Evolutionary conservation across 2,329 filamentous ascomycete genomes (phyloP).

Genomic region (Chrysoporthe cubensis): DNA sequence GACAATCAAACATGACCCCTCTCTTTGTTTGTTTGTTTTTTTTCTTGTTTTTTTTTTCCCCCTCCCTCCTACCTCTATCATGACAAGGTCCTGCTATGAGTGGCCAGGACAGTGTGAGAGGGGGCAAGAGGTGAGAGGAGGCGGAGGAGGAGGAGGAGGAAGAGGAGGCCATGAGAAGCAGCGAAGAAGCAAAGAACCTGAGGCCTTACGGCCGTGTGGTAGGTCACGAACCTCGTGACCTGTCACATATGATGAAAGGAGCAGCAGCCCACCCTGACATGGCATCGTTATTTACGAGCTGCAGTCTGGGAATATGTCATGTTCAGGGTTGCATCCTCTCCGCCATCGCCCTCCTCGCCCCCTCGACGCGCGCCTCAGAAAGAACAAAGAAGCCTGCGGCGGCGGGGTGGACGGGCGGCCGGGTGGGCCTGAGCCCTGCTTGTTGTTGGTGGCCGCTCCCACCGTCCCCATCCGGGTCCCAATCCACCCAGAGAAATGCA

Average conservation of each 20-base stretch:
- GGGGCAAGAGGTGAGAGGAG: too few relatives aligned
- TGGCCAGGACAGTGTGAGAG: too few relatives aligned
- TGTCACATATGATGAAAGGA: slow-evolving; percentile 19
- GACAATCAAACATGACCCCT: slow-evolving; percentile 21
- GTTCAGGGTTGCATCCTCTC: neutral
- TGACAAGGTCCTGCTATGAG: too few relatives aligned
- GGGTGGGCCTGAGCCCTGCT: too few relatives aligned
- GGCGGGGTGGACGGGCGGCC: too few relatives aligned
- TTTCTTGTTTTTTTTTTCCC: too few relatives aligned
- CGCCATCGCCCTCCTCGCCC: neutral
- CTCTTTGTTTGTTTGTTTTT: neutral
- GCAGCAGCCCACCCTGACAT: neutral
- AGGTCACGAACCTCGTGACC: neutral
- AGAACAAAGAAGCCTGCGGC: too few relatives aligned
- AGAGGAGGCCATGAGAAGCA: too few relatives aligned
- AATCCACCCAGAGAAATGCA: too few relatives aligned
- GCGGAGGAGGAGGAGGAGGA: too few relatives aligned
- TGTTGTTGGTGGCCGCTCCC: too few relatives aligned
- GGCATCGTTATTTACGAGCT: neutral
- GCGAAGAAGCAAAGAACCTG: neutral
- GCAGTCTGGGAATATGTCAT: neutral
- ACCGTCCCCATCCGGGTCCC: too few relatives aligned
- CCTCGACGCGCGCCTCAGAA: neutral
- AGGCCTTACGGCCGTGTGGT: neutral
- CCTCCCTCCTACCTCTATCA: neutral